Evolutionary conservation across 139 green algal species (phyloP).

Genomic region (Dunaliella primolecta): DNA sequence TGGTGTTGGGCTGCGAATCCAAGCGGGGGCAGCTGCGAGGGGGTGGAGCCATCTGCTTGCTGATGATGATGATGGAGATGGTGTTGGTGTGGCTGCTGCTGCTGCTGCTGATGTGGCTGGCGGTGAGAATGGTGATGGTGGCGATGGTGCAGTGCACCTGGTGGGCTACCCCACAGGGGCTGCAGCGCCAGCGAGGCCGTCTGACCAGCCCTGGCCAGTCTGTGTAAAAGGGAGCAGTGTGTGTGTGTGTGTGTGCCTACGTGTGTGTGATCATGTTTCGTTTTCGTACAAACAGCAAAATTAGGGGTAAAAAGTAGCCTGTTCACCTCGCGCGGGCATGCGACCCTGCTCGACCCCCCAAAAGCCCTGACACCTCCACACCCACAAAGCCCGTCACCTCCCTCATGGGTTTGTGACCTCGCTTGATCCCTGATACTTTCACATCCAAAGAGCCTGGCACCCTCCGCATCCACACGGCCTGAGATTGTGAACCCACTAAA

Average conservation of each 20-base stretch:
- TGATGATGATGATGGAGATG: too few relatives aligned
- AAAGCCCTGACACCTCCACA: too few relatives aligned
- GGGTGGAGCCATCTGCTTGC: too few relatives aligned
- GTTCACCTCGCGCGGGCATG: too few relatives aligned
- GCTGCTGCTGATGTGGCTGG: background rate
- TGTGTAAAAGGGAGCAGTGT: background rate
- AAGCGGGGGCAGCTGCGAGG: too few relatives aligned
- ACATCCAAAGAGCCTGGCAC: slow-evolving; percentile 61
- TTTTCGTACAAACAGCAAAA: too few relatives aligned
- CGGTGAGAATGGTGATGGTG: background rate
- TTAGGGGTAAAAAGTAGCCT: too few relatives aligned
- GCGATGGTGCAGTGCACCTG: background rate
- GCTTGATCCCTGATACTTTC: slow-evolving; percentile 64
- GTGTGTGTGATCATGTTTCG: slow-evolving; percentile 6
- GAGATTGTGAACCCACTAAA: too few relatives aligned
- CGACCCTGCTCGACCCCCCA: too few relatives aligned
- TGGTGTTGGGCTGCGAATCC: too few relatives aligned
- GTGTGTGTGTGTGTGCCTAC: slow-evolving; percentile 1
- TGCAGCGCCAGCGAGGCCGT: slow-evolving; percentile 38
- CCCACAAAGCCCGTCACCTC: slow-evolving; percentile 49
- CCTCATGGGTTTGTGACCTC: slow-evolving; percentile 62
- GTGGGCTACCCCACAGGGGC: background rate
- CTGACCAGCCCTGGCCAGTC: slow-evolving; percentile 10
- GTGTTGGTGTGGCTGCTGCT: background rate
- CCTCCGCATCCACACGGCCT: too few relatives aligned